Base-by-base conservation (phyloP, 805 yeast species). In the Ogataea pilisensis region DNA sequence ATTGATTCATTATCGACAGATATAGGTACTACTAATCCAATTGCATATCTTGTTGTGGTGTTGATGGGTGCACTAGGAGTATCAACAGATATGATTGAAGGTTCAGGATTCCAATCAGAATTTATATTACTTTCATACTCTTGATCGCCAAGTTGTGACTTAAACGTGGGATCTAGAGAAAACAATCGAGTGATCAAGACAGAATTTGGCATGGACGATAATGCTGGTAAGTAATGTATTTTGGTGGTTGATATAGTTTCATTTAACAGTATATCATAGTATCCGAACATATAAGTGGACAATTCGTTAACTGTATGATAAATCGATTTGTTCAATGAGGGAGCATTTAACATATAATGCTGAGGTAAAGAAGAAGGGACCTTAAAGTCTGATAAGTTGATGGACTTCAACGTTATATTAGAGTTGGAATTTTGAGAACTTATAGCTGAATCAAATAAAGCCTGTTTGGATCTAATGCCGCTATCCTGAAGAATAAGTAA, bases 281-380 rank as follows among this genome's bases (percentile, higher is more conserved):
- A 70, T 11, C 82, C 82, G 56, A 76, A 76, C 75, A 76, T 73
- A 48, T 68, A 73, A 41, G 72, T 72, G 21, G 73, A 67, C 17
- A 76, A 49, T 43, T 76, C 80, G 41, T 58, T 61, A 18, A 63
- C 46, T 14, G 70, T 64, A 45, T 75, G 78, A 39, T 65, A 62
- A 3, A 60, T 58, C 13, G 68, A 54, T 28, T 63, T 57, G 31
- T 64, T 49, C 24, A 50, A 18, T 18, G 34, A 25, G 17, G 20
- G 37, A 14, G 38, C 24, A n/a, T 35, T 33, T 8, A 25, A n/a
- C 2, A 31, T 21, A 21, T 36, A 17, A 11, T 25, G 11, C 16
- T 17, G 34, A 13, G 20, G 18, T 24, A 18, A 12, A 8, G 37
- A 26, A n/a, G n/a, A n/a, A n/a, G n/a, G n/a, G n/a, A n/a, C n/a